phyloP scores from a whole-genome alignment of 2,329 filamentous ascomycete genomes.

The Ophiostoma perfectum region DNA sequence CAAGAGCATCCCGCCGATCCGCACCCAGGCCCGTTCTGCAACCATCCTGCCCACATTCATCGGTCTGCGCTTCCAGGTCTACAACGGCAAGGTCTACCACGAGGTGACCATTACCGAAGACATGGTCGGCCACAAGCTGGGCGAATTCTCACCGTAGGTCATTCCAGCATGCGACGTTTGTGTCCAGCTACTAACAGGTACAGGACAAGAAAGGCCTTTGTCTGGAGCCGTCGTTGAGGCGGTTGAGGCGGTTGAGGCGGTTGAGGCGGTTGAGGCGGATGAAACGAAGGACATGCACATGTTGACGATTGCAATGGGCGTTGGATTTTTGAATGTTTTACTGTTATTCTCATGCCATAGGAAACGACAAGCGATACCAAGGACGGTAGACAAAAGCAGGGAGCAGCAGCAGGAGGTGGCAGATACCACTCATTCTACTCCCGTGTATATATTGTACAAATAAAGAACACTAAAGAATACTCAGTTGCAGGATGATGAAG shows the following conservation, averaged over 20 bases:
- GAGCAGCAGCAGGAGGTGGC: neutral
- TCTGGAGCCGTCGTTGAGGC: conserved; percentile 37
- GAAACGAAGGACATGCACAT: neutral
- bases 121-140: conserved; percentile 93
- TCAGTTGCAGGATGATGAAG: neutral
- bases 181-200: neutral
- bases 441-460: conserved; percentile 18
- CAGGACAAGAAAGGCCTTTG: conserved; percentile 55
- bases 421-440: neutral
- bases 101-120: conserved; percentile 84
- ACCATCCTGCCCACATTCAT: conserved; percentile 92
- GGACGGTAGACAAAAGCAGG: neutral
- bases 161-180: neutral
- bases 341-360: conserved; percentile 4
- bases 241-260: neutral
- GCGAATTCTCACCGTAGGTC: conserved; percentile 82
- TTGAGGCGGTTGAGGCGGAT: neutral
- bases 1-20: conserved; percentile 65
- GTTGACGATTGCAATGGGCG: conserved; percentile 9
- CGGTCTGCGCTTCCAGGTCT: conserved; percentile 79
- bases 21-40: conserved; percentile 78
- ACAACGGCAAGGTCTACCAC: conserved; percentile 84
- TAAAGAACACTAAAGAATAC: conserved; percentile 1
- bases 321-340: conserved; percentile 3
- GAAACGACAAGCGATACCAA: conserved; percentile 6